Evolutionary conservation across 2,329 filamentous ascomycete species (phyloP), one percentile per base, ranked within the genome.

Genomic region (Neofusicoccum cordaticola): DNA sequence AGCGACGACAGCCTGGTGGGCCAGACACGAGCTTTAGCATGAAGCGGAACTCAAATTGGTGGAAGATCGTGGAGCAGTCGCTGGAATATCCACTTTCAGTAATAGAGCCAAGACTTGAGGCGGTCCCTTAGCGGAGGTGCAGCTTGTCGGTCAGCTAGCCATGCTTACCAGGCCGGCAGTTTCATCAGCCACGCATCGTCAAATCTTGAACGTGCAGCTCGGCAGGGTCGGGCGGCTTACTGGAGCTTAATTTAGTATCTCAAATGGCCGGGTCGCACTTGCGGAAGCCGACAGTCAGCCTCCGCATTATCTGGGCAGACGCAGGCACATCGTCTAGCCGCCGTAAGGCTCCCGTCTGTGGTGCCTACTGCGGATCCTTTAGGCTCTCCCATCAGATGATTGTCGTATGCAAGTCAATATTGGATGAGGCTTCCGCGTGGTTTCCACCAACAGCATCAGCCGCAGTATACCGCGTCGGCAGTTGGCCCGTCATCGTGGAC

Each of bases 61-160:
- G 61, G 61, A 63, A 53, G 41, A 56, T 63, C 41, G 51, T 47
- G 31, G 27, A 2, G 17, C 48, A 8, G 4, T 15, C 50, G 48
- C 61, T 35, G 42, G 31, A 53, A 63, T 63, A 19, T 17, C 51
- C 27, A 47, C 37, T 45, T 56, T 56, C 35, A 39, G 61, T 22
- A 56, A 63, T 47, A 56, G 31, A 53, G 50, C 61, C 61, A 63
- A 63, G 61, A 39, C 27, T 45, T 22, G 61, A 63, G 61, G 50
- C 61, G 50, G 56, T 7, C 15, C 27, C n/a, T n/a, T 27, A 17
- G 56, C 56, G 41, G 41, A 35, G 31, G 15, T 22, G 27, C n/a
- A 47, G 56, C 13, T 27, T 37, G 31, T 22, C 27, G 15, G 42
- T 47, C 56, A 60, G 56, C 56, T 60, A 60, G 42, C 56, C 56